Evolutionary conservation across 2,329 filamentous ascomycete genomes (phyloP).

Genomic region (Phialocephala subalpina): DNA sequence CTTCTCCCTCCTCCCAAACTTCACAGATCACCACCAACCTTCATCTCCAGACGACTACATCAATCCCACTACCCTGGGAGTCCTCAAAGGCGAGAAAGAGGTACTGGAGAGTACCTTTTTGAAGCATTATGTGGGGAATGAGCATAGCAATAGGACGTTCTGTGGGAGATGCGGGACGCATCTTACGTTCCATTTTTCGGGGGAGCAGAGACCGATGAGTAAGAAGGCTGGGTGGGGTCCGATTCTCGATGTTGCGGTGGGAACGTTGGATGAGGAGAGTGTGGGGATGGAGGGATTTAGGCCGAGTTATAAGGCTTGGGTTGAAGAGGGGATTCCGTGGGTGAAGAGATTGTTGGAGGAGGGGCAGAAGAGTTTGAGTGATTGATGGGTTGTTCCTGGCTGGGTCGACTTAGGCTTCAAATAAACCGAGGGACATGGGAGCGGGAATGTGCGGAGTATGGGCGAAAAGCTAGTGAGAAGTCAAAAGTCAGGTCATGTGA

Average conservation of each 20-base stretch:
- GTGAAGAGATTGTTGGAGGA: slow-evolving; percentile 26
- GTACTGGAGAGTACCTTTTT: slow-evolving; percentile 25
- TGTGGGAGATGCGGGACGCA: slow-evolving; percentile 43
- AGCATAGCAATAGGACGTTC: slow-evolving; percentile 37
- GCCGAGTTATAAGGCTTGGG: slow-evolving; percentile 37
- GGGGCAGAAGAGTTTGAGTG: slow-evolving; percentile 12
- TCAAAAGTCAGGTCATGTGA: no score
- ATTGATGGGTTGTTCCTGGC: background rate
- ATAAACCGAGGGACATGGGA: no score
- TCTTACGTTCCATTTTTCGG: slow-evolving; percentile 34
- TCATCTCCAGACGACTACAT: background rate
- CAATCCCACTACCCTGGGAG: background rate
- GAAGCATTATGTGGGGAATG: slow-evolving; percentile 14
- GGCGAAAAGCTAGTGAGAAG: no score
- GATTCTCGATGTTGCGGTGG: slow-evolving; percentile 36
- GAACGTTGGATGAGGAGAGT: slow-evolving; percentile 37
- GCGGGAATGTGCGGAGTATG: no score
- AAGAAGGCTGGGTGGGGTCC: slow-evolving; percentile 16
- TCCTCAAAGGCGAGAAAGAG: background rate
- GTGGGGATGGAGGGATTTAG: slow-evolving; percentile 32
- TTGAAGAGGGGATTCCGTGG: slow-evolving; percentile 38
- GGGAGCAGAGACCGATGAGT: slow-evolving; percentile 14
- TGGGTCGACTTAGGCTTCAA: no score
- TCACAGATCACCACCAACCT: background rate
- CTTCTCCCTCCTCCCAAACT: slow-evolving; percentile 32